Evolutionary conservation across 441 rosid species (phyloP).

Genomic region (Capsella rubella): DNA sequence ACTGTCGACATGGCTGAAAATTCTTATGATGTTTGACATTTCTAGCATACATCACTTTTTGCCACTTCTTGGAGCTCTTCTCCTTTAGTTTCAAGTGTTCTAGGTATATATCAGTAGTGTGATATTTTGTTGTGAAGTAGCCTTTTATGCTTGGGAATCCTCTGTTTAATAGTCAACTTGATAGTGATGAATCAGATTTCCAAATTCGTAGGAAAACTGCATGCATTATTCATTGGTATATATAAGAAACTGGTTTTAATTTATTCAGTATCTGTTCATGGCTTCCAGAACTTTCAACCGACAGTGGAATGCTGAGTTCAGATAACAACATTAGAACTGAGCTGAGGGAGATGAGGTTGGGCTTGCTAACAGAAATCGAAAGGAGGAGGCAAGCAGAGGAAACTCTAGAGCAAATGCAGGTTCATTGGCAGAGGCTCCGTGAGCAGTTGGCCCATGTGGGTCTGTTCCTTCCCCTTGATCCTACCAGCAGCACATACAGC

Average conservation of each 20-base stretch:
- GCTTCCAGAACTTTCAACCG: constrained; percentile 60
- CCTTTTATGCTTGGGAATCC: not conserved
- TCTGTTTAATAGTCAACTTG: not conserved
- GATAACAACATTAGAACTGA: constrained; percentile 59
- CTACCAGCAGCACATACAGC: constrained; percentile 43
- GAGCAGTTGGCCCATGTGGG: constrained; percentile 72
- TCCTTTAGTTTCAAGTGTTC: not conserved
- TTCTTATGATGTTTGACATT: constrained; percentile 2
- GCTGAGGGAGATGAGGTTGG: constrained; percentile 64
- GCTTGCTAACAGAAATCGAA: constrained; percentile 75
- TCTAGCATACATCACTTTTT: constrained; percentile 4
- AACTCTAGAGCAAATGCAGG: constrained; percentile 55
- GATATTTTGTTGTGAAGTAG: not conserved
- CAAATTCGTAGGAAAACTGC: not conserved
- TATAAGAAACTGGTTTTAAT: not conserved
- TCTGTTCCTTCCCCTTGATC: constrained; percentile 65
- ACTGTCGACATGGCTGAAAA: not conserved
- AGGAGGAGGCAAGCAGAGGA: constrained; percentile 83
- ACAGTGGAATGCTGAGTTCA: constrained; percentile 65
- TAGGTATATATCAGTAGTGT: not conserved
- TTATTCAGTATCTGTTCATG: not conserved
- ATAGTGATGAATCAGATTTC: not conserved
- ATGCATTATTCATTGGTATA: not conserved
- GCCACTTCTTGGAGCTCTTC: constrained; percentile 1
- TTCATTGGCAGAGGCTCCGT: constrained; percentile 71